phyloP scores from a whole-genome alignment of 139 green algal genomes.

The Coelastrella sp. region DNA sequence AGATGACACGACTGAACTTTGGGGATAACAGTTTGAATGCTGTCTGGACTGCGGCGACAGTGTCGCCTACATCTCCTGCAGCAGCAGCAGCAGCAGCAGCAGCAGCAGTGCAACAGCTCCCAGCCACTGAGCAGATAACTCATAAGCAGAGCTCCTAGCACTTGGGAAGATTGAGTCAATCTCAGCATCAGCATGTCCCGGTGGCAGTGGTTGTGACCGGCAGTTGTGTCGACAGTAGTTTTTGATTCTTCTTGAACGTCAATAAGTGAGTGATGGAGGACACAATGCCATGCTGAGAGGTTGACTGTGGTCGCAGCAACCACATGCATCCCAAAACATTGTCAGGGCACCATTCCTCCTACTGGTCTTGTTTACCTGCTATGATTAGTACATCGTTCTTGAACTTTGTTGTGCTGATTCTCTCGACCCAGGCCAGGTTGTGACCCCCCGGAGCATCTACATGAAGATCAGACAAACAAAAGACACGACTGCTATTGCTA shows the following conservation, averaged over 20 bases:
- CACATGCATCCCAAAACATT: not conserved
- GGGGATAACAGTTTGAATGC: not conserved
- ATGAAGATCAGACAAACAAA: conserved; percentile 30
- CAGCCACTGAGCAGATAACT: not conserved
- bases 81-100: not conserved
- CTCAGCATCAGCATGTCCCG: too few species aligned
- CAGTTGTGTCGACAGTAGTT: too few species aligned
- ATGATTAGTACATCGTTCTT: conserved; percentile 26
- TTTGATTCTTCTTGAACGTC: too few species aligned
- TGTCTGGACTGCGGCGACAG: not conserved
- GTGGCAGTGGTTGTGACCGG: too few species aligned
- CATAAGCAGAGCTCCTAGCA: not conserved
- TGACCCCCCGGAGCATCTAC: conserved; percentile 19
- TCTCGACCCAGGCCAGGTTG: conserved; percentile 27
- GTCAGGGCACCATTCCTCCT: not conserved
- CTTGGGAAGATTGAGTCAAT: too few species aligned
- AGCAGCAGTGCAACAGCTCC: not conserved
- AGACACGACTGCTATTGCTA: conserved; percentile 2
- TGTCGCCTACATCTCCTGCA: conserved; percentile 48
- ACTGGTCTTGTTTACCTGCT: conserved; percentile 16
- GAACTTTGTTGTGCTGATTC: conserved; percentile 38
- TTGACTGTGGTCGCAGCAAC: not conserved
- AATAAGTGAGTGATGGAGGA: too few species aligned
- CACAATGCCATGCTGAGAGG: too few species aligned
- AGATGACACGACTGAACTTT: not conserved